Evolutionary conservation across 179 eudicot species (phyloP).

Genomic region (Silene coronaria): DNA sequence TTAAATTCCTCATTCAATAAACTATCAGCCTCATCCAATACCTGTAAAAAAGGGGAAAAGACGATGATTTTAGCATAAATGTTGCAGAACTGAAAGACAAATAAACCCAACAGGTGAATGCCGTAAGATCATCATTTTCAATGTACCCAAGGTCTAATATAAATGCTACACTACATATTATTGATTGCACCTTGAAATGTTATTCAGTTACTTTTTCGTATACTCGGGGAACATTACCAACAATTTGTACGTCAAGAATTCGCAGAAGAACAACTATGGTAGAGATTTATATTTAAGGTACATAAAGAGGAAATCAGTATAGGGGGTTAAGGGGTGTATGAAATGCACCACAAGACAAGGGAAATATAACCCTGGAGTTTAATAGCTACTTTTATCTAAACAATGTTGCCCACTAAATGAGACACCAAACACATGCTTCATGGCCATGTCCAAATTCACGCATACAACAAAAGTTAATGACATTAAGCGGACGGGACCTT

Average conservation of each 20-base stretch:
- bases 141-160: neutral
- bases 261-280: neutral
- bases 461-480: neutral
- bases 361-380: neutral
- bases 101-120: neutral
- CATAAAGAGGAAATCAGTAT: neutral
- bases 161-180: no score
- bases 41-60: slow-evolving; percentile 35
- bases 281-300: neutral
- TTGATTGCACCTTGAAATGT: neutral
- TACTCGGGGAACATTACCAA: neutral
- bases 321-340: neutral
- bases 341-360: neutral
- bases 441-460: neutral
- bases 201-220: neutral
- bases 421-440: neutral
- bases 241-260: neutral
- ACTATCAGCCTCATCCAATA: slow-evolving; percentile 92
- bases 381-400: neutral
- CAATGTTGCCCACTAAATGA: neutral
- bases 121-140: neutral
- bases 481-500: no score
- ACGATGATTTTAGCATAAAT: neutral
- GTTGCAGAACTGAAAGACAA: neutral
- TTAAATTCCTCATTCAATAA: slow-evolving; percentile 82